These are phyloP conservation scores for Alnus glutinosa DNA, from an alignment of 306 rosid genomes.

Conservation along the genomic window DNA sequence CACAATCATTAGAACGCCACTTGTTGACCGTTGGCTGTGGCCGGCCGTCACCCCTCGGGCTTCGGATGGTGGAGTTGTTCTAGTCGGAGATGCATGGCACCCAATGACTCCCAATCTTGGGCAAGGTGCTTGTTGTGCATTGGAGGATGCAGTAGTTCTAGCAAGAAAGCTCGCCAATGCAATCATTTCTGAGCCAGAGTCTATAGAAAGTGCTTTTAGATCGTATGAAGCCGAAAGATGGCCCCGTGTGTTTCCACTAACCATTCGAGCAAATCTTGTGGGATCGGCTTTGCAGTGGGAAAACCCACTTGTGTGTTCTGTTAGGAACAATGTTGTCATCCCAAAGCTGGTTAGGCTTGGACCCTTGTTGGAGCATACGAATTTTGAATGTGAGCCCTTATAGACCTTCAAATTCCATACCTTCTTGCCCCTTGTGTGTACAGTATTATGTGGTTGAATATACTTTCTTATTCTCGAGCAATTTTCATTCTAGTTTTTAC, in stretches of 20 bases:
- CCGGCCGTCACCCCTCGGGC: slow-evolving; percentile 66
- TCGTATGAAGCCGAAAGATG: slow-evolving; percentile 74
- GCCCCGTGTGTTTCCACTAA: slow-evolving; percentile 71
- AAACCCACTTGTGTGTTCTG: slow-evolving; percentile 64
- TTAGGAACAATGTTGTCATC: slow-evolving; percentile 63
- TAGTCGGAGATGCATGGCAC: slow-evolving; percentile 96
- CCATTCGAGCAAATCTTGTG: slow-evolving; percentile 71
- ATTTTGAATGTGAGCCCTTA: slow-evolving; percentile 59
- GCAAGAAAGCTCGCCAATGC: slow-evolving; percentile 71
- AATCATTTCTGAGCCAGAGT: slow-evolving; percentile 41
- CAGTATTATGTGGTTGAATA: no score
- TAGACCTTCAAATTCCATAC: slow-evolving; percentile 5
- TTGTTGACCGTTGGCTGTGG: slow-evolving; percentile 92
- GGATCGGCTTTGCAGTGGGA: slow-evolving; percentile 82
- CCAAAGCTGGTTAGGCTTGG: slow-evolving; percentile 78
- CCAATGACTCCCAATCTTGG: slow-evolving; percentile 98
- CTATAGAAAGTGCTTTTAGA: slow-evolving; percentile 59
- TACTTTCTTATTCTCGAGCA: no score
- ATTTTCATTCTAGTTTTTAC: neutral
- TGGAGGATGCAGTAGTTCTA: slow-evolving; percentile 75
- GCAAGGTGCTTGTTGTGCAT: slow-evolving; percentile 95
- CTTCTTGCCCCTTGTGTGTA: neutral
- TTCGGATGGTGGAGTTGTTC: slow-evolving; percentile 66
- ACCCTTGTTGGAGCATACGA: slow-evolving; percentile 74
- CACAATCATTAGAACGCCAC: slow-evolving; percentile 61